Evolutionary conservation across 768 basidiomycete genomes (phyloP), one percentile per base, ranked within the genome.

Genomic region (Leucosporidium yakuticum): DNA sequence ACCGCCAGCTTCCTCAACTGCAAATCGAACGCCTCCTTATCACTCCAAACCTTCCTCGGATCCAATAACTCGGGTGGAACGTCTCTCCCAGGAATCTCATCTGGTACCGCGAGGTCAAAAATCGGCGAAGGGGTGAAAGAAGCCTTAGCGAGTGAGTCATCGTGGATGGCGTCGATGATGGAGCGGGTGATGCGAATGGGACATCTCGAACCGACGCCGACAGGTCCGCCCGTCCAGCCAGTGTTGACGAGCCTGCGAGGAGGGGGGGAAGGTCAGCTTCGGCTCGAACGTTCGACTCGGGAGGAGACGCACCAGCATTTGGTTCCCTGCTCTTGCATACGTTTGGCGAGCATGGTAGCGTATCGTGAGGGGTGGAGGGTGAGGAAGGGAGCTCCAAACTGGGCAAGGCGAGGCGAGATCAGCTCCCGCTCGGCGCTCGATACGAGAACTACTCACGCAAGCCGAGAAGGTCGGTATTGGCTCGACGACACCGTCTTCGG

Each of bases 381-480:
- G 78, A 99, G 96, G 85, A 99, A 98, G n/a, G 96, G 95, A 53
- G 23, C 93, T 92, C 89, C 89, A 85, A 97, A 99, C 21, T 27
- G 23, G 34, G 34, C 34, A 12, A 36, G 34, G 6, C 34, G 34
- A 36, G 34, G 34, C 12, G 34, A 12, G 34, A 36, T 36, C 34
- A 36, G 34, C 49, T 50, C 49, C 49, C 17, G 19, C 49, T n/a
- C 49, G 20, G 17, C 7, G 20, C n/a, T 19, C 49, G 49, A 20
- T 4, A 12, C 5, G 49, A 50, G 19, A 50, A 19, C 21, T 7
- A 51, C 50, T 51, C 50, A 51, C 39, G 81, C 96, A 98, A 36
- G 94, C 96, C 27, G 93, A 96, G 85, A 99, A 99, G 51, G 96
- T 98, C 32, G 96, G 96, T 71, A 94, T 94, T 66, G 96, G 96